phyloP scores from a whole-genome alignment of 495 filamentous ascomycete genomes.

The Terfezia boudieri region DNA sequence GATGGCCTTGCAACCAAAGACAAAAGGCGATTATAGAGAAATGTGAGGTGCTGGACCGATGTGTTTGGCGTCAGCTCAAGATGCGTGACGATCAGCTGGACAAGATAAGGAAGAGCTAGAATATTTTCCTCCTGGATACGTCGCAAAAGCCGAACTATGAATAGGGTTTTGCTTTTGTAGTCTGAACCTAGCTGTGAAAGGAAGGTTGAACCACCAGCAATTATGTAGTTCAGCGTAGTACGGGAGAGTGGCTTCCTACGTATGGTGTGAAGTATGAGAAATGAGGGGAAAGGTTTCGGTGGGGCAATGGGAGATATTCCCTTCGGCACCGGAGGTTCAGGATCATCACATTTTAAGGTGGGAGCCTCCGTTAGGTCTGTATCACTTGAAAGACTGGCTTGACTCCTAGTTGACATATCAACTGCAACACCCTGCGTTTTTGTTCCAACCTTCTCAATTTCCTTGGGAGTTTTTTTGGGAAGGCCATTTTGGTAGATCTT shows the following conservation, averaged over 20 bases:
- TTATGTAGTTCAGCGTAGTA: background rate
- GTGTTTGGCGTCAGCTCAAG: background rate
- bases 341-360: no score
- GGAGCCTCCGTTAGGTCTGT: background rate
- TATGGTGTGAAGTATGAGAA: background rate
- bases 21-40: slow-evolving; percentile 30
- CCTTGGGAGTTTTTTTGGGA: background rate
- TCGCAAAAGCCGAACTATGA: slow-evolving; percentile 10
- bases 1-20: slow-evolving; percentile 32
- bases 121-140: slow-evolving; percentile 5
- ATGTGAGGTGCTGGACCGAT: slow-evolving; percentile 4
- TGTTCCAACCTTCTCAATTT: slow-evolving; percentile 21
- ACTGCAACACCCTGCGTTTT: slow-evolving; percentile 19
- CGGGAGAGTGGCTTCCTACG: background rate
- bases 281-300: background rate
- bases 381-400: background rate
- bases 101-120: background rate
- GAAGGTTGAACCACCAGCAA: background rate
- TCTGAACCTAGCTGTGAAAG: background rate
- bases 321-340: no score
- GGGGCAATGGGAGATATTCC: background rate
- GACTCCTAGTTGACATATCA: background rate
- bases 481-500: slow-evolving; percentile 4
- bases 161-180: background rate
- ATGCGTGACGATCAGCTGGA: background rate